Conservation (phyloP, 306 rosid species). For the Oxytropis ochrocephala region DNA sequence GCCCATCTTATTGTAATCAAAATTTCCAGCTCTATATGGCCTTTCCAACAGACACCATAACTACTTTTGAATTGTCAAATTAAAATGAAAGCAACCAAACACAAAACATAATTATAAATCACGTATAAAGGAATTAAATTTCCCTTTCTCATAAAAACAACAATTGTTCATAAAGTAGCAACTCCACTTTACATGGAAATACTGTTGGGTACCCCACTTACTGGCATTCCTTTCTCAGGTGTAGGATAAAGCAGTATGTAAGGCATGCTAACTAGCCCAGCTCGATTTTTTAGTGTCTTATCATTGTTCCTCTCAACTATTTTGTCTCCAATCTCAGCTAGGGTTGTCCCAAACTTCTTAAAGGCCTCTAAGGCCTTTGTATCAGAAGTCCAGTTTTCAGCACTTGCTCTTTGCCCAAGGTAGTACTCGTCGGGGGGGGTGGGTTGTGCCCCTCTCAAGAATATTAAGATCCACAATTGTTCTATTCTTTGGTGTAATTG, state of each 20-base stretch:
- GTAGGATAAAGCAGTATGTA: slow-evolving; percentile 57
- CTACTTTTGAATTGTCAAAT: not conserved
- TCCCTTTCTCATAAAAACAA: not conserved
- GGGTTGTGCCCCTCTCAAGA: too few species aligned
- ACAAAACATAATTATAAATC: not conserved
- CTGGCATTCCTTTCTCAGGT: slow-evolving; percentile 46
- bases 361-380: slow-evolving; percentile 13
- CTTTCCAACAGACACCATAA: too few species aligned
- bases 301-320: not conserved
- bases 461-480: slow-evolving; percentile 27
- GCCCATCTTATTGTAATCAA: too few species aligned
- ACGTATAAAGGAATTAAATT: not conserved
- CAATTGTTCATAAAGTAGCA: not conserved
- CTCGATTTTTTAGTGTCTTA: slow-evolving; percentile 23
- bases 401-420: slow-evolving; percentile 32
- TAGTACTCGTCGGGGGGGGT: slow-evolving; percentile 8
- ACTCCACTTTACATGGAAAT: slow-evolving; percentile 29
- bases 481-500: slow-evolving; percentile 38
- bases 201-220: slow-evolving; percentile 67
- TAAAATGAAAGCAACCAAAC: not conserved
- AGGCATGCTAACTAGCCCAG: slow-evolving; percentile 40
- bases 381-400: not conserved
- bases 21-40: too few species aligned
- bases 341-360: slow-evolving; percentile 33
- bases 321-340: slow-evolving; percentile 25